These are phyloP conservation scores for Yamadazyma philogaea DNA, from an alignment of 805 yeast species.

Conservation along the genomic window DNA sequence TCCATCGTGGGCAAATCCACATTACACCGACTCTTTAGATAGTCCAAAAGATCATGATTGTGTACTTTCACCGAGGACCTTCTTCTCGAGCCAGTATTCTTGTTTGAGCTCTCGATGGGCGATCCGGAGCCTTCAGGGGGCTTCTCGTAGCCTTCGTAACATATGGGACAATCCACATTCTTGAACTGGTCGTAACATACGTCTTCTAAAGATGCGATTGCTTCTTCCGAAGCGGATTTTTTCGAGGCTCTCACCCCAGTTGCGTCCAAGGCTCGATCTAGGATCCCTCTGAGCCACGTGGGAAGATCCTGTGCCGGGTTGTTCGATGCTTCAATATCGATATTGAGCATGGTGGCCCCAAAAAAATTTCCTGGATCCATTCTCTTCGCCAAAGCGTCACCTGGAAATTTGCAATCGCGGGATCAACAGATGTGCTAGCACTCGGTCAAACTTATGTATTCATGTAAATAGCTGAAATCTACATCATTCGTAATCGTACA, in stretches of 20 bases:
- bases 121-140: too few relatives aligned
- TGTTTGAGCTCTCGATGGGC: neutral
- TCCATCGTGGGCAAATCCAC: slow-evolving; percentile 1
- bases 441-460: neutral
- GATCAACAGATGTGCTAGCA: neutral
- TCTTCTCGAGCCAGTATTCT: neutral
- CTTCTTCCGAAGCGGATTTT: slow-evolving; percentile 37
- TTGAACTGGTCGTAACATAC: slow-evolving; percentile 19
- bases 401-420: slow-evolving; percentile 1
- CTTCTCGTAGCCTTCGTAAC: slow-evolving; percentile 34
- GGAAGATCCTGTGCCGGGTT: slow-evolving; percentile 21
- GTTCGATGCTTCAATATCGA: slow-evolving; percentile 18
- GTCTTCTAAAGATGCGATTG: slow-evolving; percentile 31
- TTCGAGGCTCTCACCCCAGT: slow-evolving; percentile 23
- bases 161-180: slow-evolving; percentile 35
- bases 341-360: slow-evolving; percentile 18
- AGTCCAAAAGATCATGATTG: slow-evolving; percentile 5
- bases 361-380: slow-evolving; percentile 9
- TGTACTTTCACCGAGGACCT: neutral
- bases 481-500: neutral
- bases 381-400: neutral
- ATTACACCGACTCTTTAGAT: slow-evolving; percentile 3
- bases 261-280: slow-evolving; percentile 33
- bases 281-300: slow-evolving; percentile 30
- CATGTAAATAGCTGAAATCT: neutral